phyloP scores from a whole-genome alignment of 2,329 filamentous ascomycete species.

The Xylaria sp. region DNA sequence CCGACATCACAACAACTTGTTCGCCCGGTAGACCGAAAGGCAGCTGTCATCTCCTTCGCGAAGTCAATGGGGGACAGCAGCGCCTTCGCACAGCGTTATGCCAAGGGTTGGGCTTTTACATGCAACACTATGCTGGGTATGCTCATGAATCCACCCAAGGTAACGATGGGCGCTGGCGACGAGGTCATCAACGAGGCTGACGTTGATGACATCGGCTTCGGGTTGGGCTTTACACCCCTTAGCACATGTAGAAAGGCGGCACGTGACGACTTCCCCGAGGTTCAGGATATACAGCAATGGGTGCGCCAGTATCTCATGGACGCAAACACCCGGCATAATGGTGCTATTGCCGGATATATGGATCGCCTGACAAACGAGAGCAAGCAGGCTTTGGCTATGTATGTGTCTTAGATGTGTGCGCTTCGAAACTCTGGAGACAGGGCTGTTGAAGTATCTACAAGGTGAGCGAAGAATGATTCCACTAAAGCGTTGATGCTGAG shows the following conservation, averaged over 20 bases:
- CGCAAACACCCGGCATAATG: constrained; percentile 78
- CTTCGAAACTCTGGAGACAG: not conserved
- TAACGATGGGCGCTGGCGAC: constrained; percentile 72
- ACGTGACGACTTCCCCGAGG: constrained; percentile 86
- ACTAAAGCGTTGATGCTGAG: not conserved
- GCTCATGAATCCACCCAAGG: constrained; percentile 83
- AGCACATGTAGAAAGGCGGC: constrained; percentile 85
- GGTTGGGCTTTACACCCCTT: constrained; percentile 91
- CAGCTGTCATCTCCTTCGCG: constrained; percentile 90
- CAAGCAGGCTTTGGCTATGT: constrained; percentile 63
- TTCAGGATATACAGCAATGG: constrained; percentile 85
- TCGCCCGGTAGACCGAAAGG: constrained; percentile 89
- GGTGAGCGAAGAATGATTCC: not conserved
- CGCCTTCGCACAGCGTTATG: constrained; percentile 83
- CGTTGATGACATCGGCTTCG: constrained; percentile 94
- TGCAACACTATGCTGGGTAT: constrained; percentile 90
- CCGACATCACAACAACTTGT: constrained; percentile 89
- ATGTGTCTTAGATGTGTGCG: constrained; percentile 52
- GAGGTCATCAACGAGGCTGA: constrained; percentile 88
- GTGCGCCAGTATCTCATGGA: constrained; percentile 81
- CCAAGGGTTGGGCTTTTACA: constrained; percentile 91
- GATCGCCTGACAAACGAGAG: constrained; percentile 75
- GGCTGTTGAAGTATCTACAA: constrained; percentile 1
- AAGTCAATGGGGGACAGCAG: constrained; percentile 90
- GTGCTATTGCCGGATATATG: constrained; percentile 77